Evolutionary conservation across 2,329 filamentous ascomycete species (phyloP).

Genomic region (Sarocladium kiliense): DNA sequence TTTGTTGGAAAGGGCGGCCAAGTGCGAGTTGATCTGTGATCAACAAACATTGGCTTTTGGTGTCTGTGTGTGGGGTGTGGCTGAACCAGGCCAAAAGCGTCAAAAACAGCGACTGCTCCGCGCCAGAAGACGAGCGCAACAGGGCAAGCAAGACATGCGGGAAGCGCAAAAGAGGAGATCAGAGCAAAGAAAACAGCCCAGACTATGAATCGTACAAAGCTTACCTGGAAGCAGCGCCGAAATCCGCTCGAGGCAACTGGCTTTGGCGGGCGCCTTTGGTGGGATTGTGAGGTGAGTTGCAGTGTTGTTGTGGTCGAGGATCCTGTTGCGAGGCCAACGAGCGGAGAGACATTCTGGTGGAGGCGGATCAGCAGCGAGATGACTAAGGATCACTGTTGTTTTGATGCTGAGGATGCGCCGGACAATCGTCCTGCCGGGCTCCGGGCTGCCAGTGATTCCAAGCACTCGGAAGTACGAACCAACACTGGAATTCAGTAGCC

Average conservation of each 20-base stretch:
- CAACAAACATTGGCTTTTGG: constrained; percentile 33
- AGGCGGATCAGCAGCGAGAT: constrained; percentile 8
- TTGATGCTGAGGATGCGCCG: not conserved
- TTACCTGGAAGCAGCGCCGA: constrained; percentile 15
- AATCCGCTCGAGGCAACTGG: not conserved
- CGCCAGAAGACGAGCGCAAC: constrained; percentile 3
- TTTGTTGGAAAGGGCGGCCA: constrained; percentile 24
- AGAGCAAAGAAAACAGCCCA: constrained; percentile 6
- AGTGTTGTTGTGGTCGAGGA: constrained; percentile 29
- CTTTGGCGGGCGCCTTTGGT: constrained; percentile 15
- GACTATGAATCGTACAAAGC: constrained; percentile 11
- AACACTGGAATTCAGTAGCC: not conserved
- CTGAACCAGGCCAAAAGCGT: constrained; percentile 21
- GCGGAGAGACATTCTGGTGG: constrained; percentile 18
- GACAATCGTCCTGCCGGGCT: not conserved
- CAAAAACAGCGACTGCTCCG: constrained; percentile 8
- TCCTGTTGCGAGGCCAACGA: constrained; percentile 39
- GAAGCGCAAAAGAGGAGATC: constrained; percentile 4
- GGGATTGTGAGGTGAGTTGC: not conserved
- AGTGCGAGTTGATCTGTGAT: constrained; percentile 24
- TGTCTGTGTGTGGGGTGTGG: constrained; percentile 16
- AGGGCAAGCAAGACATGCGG: not conserved
- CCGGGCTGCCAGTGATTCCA: not conserved
- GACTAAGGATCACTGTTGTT: constrained; percentile 1
- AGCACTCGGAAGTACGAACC: not conserved